Base-by-base conservation (phyloP, 768 basidiomycete genomes). In the Trametes villosa region DNA sequence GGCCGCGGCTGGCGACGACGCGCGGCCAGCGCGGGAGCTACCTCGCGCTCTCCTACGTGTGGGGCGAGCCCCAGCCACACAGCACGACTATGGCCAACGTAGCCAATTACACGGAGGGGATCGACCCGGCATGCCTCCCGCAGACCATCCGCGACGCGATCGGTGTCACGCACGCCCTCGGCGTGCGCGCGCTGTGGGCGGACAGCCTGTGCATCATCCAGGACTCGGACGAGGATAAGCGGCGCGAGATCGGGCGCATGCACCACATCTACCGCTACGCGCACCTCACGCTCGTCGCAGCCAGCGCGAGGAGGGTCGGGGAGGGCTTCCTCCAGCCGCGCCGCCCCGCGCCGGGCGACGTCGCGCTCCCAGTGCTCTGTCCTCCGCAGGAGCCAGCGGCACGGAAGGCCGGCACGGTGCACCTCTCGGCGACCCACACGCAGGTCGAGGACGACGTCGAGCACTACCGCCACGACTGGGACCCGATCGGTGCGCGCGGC, bases 141-240 rank as follows among this genome's bases (percentile, higher is more conserved):
- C 22, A 27, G 17, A 57, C 56, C 17, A 57, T 57, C 45, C 29
- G 20, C 12, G 56, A 57, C 40, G 44, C 56, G 24, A 44, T 57
- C 2, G 9, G 20, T 11, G 33, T 57, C 3, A 33, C 42, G 33
- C 30, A 48, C 20, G 22, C 48, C 26, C 47, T 57, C 9, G 45
- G 36, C 8, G 9, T 27, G 4, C 34, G 33, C 11, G 48, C 2
- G 26, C 45, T 57, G 9, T 57, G 56, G 56, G 34, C 27, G 2
- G 56, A 49, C 34, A 45, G 29, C 18, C 27, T 57, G 13, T 57
- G 56, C 46, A 57, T 57, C 46, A 38, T 57, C 18, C 56, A 57
- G 29, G 56, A 57, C 34, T 36, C 33, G 15, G 13, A 20, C 15
- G 30, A 33, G 17, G 56, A 57, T 46, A 31, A 31, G 22, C 31